Conservation (phyloP, 345 rosid genomes). For the Rhodamnia argentea region DNA sequence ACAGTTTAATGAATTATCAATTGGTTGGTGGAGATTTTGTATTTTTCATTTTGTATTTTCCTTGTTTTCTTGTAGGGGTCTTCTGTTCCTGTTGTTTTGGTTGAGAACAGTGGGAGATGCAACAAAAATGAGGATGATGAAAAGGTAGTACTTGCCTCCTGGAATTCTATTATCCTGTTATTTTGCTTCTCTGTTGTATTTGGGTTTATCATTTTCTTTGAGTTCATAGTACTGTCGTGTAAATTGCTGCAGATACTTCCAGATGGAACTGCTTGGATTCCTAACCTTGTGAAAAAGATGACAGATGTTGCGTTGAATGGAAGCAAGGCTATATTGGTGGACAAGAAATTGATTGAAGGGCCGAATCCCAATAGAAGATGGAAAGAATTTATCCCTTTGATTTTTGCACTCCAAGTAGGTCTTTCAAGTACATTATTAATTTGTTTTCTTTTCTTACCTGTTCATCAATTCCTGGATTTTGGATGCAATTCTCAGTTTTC, state of each 20-base stretch:
- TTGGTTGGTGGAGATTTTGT: neutral
- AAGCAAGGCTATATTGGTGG: conserved; percentile 31
- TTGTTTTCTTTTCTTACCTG: neutral
- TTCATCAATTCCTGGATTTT: neutral
- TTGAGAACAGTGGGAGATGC: conserved; percentile 67
- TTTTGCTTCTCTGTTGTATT: neutral
- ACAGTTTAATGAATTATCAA: neutral
- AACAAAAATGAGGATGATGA: conserved; percentile 45
- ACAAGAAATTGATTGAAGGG: conserved; percentile 51
- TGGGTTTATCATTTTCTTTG: neutral
- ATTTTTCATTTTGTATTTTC: neutral
- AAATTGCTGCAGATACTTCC: conserved; percentile 37
- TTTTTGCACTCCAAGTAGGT: conserved; percentile 38
- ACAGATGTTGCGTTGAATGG: conserved; percentile 35
- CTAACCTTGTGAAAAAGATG: conserved; percentile 29
- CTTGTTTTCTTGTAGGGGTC: conserved; percentile 2
- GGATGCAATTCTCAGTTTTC: neutral
- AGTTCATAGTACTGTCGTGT: neutral
- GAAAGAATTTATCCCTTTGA: conserved; percentile 35
- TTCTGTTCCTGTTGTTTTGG: conserved; percentile 34
- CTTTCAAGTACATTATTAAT: neutral
- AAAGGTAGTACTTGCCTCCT: conserved; percentile 26
- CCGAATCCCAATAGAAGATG: conserved; percentile 46
- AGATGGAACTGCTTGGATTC: conserved; percentile 44
- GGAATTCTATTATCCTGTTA: neutral